Evolutionary conservation across 805 yeast genomes (phyloP), one percentile per base, ranked within the genome.

Genomic region (Teunomyces gatunensis): DNA sequence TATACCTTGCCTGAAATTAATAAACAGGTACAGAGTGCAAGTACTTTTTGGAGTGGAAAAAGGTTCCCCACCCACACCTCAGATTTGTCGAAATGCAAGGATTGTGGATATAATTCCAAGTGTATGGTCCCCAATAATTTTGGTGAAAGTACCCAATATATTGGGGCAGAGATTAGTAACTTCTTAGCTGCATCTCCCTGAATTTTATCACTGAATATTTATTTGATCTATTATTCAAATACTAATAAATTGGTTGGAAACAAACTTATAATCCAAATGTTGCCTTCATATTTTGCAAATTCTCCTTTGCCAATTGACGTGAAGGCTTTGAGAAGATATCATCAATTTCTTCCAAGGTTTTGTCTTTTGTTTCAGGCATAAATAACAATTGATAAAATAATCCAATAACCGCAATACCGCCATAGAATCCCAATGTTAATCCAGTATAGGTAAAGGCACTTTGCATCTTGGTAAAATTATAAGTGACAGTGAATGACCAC

Each of bases 361-460:
- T 80, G 56, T 79, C 84, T 67, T 83, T 84, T 30, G 89, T 84
- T 67, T 85, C 89, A 33, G 85, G 87, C 78, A 83, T 81, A 65
- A 81, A 79, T 51, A 81, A 59, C 25, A 63, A 52, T 62, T 79
- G 83, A 62, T 79, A 79, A 45, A 78, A 56, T 55, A 77, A 65
- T 46, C 85, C 87, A 25, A 82, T 47, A 47, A 79, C 75, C 1
- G 85, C 85, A 56, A 83, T 74, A 40, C 86, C 87, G 43, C 86
- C 87, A 56, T 80, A 83, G 73, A 83, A 83, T 0, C 87, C 87
- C 42, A 82, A 64, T 5, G 83, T 74, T 53, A 83, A 70, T 25
- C 89, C 87, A 23, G 85, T 79, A 57, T 76, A 71, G 3, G 86
- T 79, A 74, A 83, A 71, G 3, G 81, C 80, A 1, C 59, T 55